Base-by-base conservation (phyloP, 495 filamentous ascomycete genomes). In the Lindgomyces ingoldianus region DNA sequence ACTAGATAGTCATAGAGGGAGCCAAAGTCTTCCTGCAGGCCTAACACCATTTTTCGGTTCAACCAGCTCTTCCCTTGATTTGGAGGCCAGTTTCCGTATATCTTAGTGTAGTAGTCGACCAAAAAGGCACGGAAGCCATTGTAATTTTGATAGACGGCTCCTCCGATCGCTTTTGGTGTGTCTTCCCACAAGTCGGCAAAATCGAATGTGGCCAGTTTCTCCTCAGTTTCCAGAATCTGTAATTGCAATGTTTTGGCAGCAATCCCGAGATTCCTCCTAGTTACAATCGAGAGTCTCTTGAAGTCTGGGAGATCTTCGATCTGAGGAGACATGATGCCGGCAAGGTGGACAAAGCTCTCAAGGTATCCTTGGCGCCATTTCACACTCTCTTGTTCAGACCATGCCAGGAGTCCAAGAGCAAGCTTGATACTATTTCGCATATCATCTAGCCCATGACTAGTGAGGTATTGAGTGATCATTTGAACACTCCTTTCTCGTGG, bases 1-100 rank as follows among this genome's bases (percentile, higher is more conserved):
- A 91, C 87, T 3, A 91, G 77, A 65, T 88, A 91, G 70, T 90
- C 86, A 60, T 89, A 91, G 16, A 91, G 77, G 3, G 85, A 81
- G 16, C 83, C 81, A 57, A 90, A 89, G 67, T 91, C 88, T 36
- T 78, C 79, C 64, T 87, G 84, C n/a, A 91, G 73, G 25, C 76
- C 73, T 25, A 80, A 75, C 1, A 82, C 82, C 19, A 88, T 72
- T 27, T 77, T 78, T 24, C 87, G 75, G 12, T 84, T 87, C 29
- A 91, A 77, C 83, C 86, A 89, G 24, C 30, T 80, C 16, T 75
- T 76, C 36, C 80, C 80, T 24, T 73, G 73, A 11, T 74, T 77
- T 0, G 85, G 81, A 18, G 87, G 83, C 87, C 87, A 87, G 41
- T 77, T 71, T 19, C 83, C 81, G 68, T 81, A 81, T 18, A 77